Base-by-base conservation (phyloP, 768 basidiomycete species). In the Calocybe gangraenosa region DNA sequence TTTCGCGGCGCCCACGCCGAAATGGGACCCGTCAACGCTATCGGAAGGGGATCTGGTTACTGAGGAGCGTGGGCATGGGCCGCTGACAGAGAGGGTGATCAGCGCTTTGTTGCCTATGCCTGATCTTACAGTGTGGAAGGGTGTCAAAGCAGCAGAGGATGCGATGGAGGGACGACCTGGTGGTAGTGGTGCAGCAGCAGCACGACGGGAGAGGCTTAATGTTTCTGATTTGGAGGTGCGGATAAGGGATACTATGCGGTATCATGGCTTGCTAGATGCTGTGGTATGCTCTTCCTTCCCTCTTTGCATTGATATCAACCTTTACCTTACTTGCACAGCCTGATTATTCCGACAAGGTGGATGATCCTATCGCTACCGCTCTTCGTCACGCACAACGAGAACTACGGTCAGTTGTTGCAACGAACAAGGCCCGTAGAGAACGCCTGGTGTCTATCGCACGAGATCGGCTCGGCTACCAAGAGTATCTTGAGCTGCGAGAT, bases 341-440 rank as follows among this genome's bases (percentile, higher is more conserved):
- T 37, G 81, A 90, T 60, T 90, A 78, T 57, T 69, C 79, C 18
- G 74, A 81, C 36, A 81, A 85, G 49, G 86, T 93, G 30, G 95
- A 98, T 60, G 96, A 99, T 63, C 93, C 94, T 23, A 89, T 99
- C 39, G 85, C 93, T 7, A 82, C 88, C 1, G 87, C 91, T 1
- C 78, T 99, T 1, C 86, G 95, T 2, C 84, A 90, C 34, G 88
- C 91, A 14, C 96, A 99, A 61, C 68, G 75, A 11, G 81, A 92
- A 52, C 75, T 99, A 4, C 80, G 86, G 8, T 69, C 68, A 5
- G 87, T 97, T 39, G 72, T 87, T 2, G 76, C 82, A 7, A 75
- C 81, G 47, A 99, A 99, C 71, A 91, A 93, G 56, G 78, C 80
- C 2, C 84, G 95, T 10, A 87, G 87, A 60, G 65, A 67, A 22